Evolutionary conservation across 2,329 filamentous ascomycete species (phyloP), one percentile per base, ranked within the genome.

Genomic region (Gnomoniopsis sp.): DNA sequence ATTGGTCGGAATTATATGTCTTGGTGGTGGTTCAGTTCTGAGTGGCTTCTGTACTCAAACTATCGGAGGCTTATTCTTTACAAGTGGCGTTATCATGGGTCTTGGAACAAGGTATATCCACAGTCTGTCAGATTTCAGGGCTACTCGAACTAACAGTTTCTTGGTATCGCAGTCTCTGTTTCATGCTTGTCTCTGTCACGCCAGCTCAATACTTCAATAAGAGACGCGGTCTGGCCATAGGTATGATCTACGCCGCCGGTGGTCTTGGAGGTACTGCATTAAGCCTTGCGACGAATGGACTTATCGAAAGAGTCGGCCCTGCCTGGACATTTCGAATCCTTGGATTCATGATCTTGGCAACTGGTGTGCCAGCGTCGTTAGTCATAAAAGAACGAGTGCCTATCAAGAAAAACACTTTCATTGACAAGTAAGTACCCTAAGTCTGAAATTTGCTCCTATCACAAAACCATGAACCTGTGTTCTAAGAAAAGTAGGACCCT

Each of bases 351-450:
- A 82, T 77, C 1, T 67, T 84, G 6, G 77, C 68, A 0, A 86
- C 82, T 0, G 82, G 82, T 0, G 65, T 86, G 0, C 84, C 84
- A 1, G 80, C 81, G 1, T 82, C 82, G 0, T 83, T 73, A 60
- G 64, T 85, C 3, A 76, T 86, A 47, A 75, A 75, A 55, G 80
- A 84, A 61, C 72, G 80, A 14, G 69, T 69, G 0, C 70, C 77
- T 0, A 69, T 76, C 12, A 72, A 69, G 1, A 67, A 65, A 0
- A 66, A 69, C 0, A 71, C 69, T 1, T 75, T 82, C 46, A 66
- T 85, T 11, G 82, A 85, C 60, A 82, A 80, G 78, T 79, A 66
- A 14, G 70, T 62, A 38, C 49, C 23, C n/a, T 21, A 15, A 12
- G 26, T 23, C 7, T 6, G 7, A 49, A 15, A 30, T 30, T 30